Evolutionary conservation across 75 land plant genomes (phyloP).

Genomic region (Isoetes taiwanensis): DNA sequence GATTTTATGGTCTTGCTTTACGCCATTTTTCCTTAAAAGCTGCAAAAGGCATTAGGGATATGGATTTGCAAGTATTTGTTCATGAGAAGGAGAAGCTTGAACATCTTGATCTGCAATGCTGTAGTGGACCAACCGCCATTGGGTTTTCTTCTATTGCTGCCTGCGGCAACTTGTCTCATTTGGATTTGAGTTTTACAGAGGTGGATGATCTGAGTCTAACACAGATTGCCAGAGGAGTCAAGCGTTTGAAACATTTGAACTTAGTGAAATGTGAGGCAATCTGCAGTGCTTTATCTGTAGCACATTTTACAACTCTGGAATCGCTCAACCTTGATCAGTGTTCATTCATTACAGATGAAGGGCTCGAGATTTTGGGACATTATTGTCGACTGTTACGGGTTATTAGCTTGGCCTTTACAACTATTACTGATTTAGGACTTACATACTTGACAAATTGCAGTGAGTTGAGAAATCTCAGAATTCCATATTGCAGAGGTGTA

Average conservation of each 20-base stretch:
- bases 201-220: constrained; percentile 29
- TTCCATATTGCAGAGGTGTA: constrained; percentile 29
- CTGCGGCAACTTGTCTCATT: constrained; percentile 15
- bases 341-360: constrained; percentile 30
- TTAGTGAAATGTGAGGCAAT: constrained; percentile 22
- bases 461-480: constrained; percentile 15
- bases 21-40: constrained; percentile 14
- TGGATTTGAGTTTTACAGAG: constrained; percentile 29
- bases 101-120: constrained; percentile 19
- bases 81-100: constrained; percentile 16
- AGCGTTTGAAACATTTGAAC: constrained; percentile 16
- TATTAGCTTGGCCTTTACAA: constrained; percentile 29
- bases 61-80: constrained; percentile 26
- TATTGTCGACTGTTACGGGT: constrained; percentile 14
- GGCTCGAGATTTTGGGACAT: constrained; percentile 12
- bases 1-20: constrained; percentile 24
- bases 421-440: constrained; percentile 25
- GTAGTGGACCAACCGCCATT: constrained; percentile 23
- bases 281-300: constrained; percentile 9
- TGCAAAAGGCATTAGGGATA: constrained; percentile 24
- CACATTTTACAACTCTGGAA: constrained; percentile 17
- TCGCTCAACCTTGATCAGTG: constrained; percentile 27
- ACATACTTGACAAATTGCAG: constrained; percentile 12
- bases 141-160: constrained; percentile 28
- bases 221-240: constrained; percentile 19